A percentile compares a stretch with the other conserved stretches of the same genome.
These are phyloP conservation scores for Porphyra umbilicalis DNA, from an alignment of 31 red algal genomes.

Conservation along the genomic window DNA sequence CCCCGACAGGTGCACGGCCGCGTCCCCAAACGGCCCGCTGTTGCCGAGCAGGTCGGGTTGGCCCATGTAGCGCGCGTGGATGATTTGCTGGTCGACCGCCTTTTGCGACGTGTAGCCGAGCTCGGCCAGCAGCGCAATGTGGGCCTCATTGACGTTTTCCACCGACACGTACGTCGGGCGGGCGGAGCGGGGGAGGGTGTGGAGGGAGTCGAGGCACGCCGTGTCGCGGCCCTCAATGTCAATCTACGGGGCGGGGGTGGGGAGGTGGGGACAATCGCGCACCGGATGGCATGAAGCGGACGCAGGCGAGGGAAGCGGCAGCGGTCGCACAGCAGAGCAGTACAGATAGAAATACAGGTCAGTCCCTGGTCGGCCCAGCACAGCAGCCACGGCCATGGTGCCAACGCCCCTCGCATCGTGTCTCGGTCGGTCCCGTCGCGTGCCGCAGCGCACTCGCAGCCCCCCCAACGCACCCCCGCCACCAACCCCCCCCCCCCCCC, in stretches of 20 bases:
- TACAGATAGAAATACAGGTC: too few relatives aligned
- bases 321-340: too few relatives aligned
- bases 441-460: too few relatives aligned
- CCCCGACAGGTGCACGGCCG: slow-evolving; percentile 20
- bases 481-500: neutral
- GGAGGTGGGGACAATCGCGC: too few relatives aligned
- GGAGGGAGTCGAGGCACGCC: slow-evolving; percentile 28
- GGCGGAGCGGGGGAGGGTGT: slow-evolving; percentile 2
- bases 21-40: slow-evolving; percentile 50
- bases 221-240: slow-evolving; percentile 66
- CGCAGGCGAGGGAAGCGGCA: too few relatives aligned
- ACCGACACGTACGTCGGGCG: slow-evolving; percentile 40
- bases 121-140: slow-evolving; percentile 10
- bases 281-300: too few relatives aligned
- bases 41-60: slow-evolving; percentile 8
- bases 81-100: slow-evolving; percentile 27
- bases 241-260: slow-evolving; percentile 7
- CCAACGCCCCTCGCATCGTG: too few relatives aligned
- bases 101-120: slow-evolving; percentile 46
- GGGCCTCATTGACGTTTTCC: slow-evolving; percentile 25
- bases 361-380: too few relatives aligned
- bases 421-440: too few relatives aligned
- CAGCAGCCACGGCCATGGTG: too few relatives aligned
- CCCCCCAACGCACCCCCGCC: too few relatives aligned
- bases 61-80: slow-evolving; percentile 5